Evolutionary conservation across 78 protist species (phyloP).

Genomic region (Isochrysis galbana): DNA sequence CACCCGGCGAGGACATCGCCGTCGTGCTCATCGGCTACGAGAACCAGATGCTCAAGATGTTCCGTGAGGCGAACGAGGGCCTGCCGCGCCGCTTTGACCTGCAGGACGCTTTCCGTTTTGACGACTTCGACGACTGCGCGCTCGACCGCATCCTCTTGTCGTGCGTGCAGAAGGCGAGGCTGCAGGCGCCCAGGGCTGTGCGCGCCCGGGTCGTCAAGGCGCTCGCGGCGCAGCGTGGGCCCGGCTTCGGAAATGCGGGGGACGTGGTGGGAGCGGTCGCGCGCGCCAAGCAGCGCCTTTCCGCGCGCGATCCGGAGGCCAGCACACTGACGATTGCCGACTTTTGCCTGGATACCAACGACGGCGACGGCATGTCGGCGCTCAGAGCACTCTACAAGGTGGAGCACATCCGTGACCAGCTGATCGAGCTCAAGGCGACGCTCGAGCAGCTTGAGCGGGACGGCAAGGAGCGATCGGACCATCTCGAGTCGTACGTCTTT

Average conservation of each 20-base stretch:
- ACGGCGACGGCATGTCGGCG: too few species aligned
- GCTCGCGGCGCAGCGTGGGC: slow-evolving; percentile 20
- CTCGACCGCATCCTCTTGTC: not conserved
- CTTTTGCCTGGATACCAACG: not conserved
- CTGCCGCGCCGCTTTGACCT: slow-evolving; percentile 51
- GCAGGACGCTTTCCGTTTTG: slow-evolving; percentile 20
- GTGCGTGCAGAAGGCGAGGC: not conserved
- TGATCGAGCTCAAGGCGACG: not conserved
- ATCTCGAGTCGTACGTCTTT: not conserved
- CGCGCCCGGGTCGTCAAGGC: not conserved
- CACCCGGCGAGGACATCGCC: slow-evolving; percentile 40
- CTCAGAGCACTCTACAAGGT: not conserved
- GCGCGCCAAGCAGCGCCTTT: not conserved
- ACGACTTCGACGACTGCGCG: slow-evolving; percentile 8
- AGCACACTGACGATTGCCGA: not conserved
- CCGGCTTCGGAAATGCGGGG: slow-evolving; percentile 65
- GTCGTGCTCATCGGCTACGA: slow-evolving; percentile 46
- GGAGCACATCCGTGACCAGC: too few species aligned
- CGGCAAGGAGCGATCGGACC: not conserved
- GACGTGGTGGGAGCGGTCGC: slow-evolving; percentile 25
- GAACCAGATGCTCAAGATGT: slow-evolving; percentile 33
- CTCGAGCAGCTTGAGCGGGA: not conserved
- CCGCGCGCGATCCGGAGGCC: not conserved
- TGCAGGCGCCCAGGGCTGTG: not conserved
- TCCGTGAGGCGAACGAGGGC: slow-evolving; percentile 45